Conservation (phyloP, 2,329 filamentous ascomycete species). For the Botrytis galanthina region DNA sequence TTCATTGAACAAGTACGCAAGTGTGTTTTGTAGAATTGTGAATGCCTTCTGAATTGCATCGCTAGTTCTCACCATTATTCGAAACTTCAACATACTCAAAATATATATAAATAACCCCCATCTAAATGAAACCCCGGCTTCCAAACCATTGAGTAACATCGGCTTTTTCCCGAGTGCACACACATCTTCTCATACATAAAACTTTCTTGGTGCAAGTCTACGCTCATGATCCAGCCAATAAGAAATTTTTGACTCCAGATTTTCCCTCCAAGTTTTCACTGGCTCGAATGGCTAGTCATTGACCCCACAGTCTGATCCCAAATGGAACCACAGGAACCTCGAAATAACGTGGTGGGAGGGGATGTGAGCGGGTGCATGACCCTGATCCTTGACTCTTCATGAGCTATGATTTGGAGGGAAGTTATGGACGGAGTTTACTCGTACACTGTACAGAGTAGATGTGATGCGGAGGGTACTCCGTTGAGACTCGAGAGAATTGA, state of each 20-base stretch:
- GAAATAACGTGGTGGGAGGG: conserved; percentile 19
- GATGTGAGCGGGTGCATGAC: conserved; percentile 12
- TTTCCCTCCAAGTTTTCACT: not conserved
- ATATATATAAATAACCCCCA: not conserved
- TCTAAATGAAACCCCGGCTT: not conserved
- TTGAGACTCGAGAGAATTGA: not conserved
- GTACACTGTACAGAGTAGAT: not conserved
- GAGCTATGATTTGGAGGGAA: not conserved
- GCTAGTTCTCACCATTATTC: not conserved
- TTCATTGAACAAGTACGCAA: not conserved
- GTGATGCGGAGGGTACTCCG: not conserved
- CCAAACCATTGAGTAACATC: not conserved
- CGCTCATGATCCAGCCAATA: not conserved
- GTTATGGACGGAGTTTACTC: not conserved
- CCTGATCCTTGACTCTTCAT: conserved; percentile 16
- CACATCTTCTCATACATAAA: not conserved
- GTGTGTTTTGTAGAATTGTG: not conserved
- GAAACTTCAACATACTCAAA: not conserved
- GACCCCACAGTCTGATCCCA: conserved; percentile 17
- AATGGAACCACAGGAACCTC: conserved; percentile 12
- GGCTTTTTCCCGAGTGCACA: not conserved
- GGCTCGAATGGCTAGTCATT: not conserved
- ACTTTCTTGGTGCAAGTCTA: not conserved
- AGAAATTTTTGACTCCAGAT: not conserved
- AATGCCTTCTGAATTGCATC: not conserved